Percentiles rank a stretch among this genome's conserved stretches.
Conservation (phyloP, 176 grass and related monocot species). For the Aegilops tauschii region DNA sequence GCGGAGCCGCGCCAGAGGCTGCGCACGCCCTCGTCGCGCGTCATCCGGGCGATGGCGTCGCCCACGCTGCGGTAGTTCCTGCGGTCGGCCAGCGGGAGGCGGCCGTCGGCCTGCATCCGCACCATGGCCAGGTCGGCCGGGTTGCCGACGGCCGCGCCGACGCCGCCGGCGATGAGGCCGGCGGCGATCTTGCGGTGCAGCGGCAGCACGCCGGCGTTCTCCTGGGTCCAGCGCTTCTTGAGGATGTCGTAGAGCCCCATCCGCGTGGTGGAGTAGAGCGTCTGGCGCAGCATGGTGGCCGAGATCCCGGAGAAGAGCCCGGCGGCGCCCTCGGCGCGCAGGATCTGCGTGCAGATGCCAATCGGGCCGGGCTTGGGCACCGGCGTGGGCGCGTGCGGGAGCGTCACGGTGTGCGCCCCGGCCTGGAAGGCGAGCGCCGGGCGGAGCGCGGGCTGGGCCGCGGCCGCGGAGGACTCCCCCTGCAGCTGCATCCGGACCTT, state of each 20-base stretch:
- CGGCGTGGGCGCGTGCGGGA: constrained; percentile 28
- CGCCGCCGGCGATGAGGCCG: constrained; percentile 67
- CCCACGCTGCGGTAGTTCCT: constrained; percentile 81
- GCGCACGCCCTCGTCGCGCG: constrained; percentile 64
- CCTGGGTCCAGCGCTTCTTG: constrained; percentile 67
- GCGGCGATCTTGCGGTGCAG: constrained; percentile 72
- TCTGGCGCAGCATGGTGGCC: constrained; percentile 82
- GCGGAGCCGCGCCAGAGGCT: constrained; percentile 81
- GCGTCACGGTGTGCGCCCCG: constrained; percentile 20
- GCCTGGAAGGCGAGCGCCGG: constrained; percentile 67
- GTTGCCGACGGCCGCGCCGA: constrained; percentile 86
- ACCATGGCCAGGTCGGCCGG: constrained; percentile 97
- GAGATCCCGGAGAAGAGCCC: constrained; percentile 83
- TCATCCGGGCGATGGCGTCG: constrained; percentile 76
- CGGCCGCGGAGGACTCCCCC: constrained; percentile 35
- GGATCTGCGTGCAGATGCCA: constrained; percentile 74
- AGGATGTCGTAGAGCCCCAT: constrained; percentile 96
- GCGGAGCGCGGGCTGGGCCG: constrained; percentile 31
- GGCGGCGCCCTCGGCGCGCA: constrained; percentile 69
- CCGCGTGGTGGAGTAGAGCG: constrained; percentile 91
- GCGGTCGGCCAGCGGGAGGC: constrained; percentile 72
- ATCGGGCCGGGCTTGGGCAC: constrained; percentile 61
- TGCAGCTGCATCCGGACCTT: constrained; percentile 99
- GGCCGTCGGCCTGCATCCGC: constrained; percentile 92
- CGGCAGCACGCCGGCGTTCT: constrained; percentile 52